A percentile compares a stretch with the other conserved stretches of the same genome.
Conservation (phyloP, 2,329 filamentous ascomycete species). For the Colletotrichum cereale region DNA sequence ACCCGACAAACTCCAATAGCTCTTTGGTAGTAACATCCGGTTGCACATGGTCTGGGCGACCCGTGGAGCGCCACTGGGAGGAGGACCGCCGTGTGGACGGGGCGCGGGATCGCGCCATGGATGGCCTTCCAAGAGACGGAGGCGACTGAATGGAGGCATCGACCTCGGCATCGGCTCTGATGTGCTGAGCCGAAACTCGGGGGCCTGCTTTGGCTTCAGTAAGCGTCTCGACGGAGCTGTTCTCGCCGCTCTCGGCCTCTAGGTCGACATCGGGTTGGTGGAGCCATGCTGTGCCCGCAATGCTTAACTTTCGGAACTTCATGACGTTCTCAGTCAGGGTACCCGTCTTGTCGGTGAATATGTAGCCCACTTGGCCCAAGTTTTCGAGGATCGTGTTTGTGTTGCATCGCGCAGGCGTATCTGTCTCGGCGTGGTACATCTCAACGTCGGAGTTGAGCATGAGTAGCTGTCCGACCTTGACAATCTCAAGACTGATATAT, state of each 20-base stretch:
- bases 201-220: conserved; percentile 11
- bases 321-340: conserved; percentile 95
- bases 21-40: conserved; percentile 76
- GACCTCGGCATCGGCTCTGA: conserved; percentile 11
- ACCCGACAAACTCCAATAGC: conserved; percentile 81
- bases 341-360: conserved; percentile 95
- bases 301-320: conserved; percentile 93
- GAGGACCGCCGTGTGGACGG: conserved; percentile 57
- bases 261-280: conserved; percentile 80
- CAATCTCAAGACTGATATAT: conserved; percentile 90
- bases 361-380: conserved; percentile 87
- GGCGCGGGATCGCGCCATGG: conserved; percentile 45
- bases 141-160: conserved; percentile 28
- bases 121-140: conserved; percentile 37
- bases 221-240: conserved; percentile 17
- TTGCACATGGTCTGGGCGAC: conserved; percentile 62
- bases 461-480: conserved; percentile 83
- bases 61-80: conserved; percentile 63
- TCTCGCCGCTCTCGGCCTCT: conserved; percentile 36
- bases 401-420: conserved; percentile 89
- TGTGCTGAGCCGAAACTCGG: conserved; percentile 20
- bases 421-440: conserved; percentile 88
- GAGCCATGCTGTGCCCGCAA: conserved; percentile 90
- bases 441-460: conserved; percentile 84
- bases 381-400: conserved; percentile 97